These are phyloP conservation scores for Fusarium citri DNA, from an alignment of 2,329 filamentous ascomycete species.

Conservation along the genomic window DNA sequence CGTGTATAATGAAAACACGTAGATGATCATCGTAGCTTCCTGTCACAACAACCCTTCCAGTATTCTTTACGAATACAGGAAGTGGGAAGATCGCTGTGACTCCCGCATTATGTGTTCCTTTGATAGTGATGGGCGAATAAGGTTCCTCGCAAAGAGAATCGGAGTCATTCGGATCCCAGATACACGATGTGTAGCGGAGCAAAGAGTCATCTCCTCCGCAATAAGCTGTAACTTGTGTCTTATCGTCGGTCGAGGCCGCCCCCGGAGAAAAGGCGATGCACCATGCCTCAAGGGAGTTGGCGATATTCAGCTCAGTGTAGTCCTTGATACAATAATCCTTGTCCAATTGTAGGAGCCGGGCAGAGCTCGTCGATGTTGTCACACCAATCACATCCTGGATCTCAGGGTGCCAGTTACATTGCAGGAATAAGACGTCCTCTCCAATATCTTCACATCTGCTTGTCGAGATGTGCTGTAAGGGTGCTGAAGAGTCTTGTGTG, in stretches of 20 bases:
- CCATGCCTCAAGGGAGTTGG: constrained; percentile 78
- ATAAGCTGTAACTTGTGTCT: constrained; percentile 60
- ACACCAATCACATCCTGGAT: constrained; percentile 69
- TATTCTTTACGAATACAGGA: constrained; percentile 53
- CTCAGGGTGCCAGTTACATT: constrained; percentile 78
- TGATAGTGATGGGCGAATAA: constrained; percentile 51
- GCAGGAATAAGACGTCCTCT: constrained; percentile 73
- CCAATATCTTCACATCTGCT: constrained; percentile 63
- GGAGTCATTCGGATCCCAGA: constrained; percentile 28
- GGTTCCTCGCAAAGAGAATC: constrained; percentile 33
- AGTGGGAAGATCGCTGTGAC: constrained; percentile 88
- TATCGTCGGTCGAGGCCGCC: constrained; percentile 19
- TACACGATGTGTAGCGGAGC: constrained; percentile 61
- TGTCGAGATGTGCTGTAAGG: constrained; percentile 56
- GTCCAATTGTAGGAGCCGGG: constrained; percentile 66
- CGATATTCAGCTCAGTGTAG: constrained; percentile 54
- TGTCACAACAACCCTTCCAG: constrained; percentile 74
- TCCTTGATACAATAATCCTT: constrained; percentile 54
- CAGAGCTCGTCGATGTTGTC: constrained; percentile 76
- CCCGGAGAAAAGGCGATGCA: constrained; percentile 69
- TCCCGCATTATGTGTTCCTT: constrained; percentile 76
- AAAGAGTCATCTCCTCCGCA: constrained; percentile 82
- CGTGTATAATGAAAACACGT: constrained; percentile 70
- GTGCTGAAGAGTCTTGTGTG: constrained; percentile 44
- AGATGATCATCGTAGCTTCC: constrained; percentile 93